Conservation (phyloP, 768 basidiomycete genomes). For the Kwoniella sp. region DNA sequence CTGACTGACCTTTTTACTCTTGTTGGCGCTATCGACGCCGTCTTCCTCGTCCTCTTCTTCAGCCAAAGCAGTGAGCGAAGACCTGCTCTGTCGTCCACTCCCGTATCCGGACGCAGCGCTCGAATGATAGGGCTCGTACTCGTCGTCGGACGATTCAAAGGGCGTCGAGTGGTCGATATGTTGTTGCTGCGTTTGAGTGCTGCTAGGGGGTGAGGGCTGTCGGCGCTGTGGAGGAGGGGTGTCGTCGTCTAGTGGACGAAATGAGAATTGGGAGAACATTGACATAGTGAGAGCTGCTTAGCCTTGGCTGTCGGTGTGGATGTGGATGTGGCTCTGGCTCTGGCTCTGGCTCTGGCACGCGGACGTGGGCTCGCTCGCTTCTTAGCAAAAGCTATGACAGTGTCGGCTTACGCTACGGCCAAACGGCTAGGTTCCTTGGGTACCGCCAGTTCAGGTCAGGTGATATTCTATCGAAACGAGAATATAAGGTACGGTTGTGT, state of each 20-base stretch:
- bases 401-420: too few species aligned
- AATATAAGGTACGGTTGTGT: too few species aligned
- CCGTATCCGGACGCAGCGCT: slow-evolving; percentile 3
- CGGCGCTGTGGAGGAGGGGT: slow-evolving; percentile 7
- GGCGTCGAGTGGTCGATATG: slow-evolving; percentile 5
- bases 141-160: slow-evolving; percentile 6
- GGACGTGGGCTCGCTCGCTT: too few species aligned
- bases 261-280: slow-evolving; percentile 39
- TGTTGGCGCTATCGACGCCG: not conserved
- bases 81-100: slow-evolving; percentile 19
- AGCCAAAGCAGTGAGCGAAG: slow-evolving; percentile 12
- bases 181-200: slow-evolving; percentile 9
- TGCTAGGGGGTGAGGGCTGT: slow-evolving; percentile 2
- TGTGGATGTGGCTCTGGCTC: too few species aligned
- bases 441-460: too few species aligned
- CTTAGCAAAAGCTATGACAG: too few species aligned
- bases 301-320: too few species aligned
- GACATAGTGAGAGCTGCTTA: slow-evolving; percentile 1
- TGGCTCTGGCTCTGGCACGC: too few species aligned
- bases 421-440: too few species aligned
- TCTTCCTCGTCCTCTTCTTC: slow-evolving; percentile 26
- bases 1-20: slow-evolving; percentile 7
- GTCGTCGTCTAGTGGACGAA: slow-evolving; percentile 28
- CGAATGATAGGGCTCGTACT: slow-evolving; percentile 12
- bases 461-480: too few species aligned